Percentiles rank a stretch among this genome's conserved stretches.
phyloP scores from a whole-genome alignment of 208 protist species.

The Leishmania tarentolae region DNA sequence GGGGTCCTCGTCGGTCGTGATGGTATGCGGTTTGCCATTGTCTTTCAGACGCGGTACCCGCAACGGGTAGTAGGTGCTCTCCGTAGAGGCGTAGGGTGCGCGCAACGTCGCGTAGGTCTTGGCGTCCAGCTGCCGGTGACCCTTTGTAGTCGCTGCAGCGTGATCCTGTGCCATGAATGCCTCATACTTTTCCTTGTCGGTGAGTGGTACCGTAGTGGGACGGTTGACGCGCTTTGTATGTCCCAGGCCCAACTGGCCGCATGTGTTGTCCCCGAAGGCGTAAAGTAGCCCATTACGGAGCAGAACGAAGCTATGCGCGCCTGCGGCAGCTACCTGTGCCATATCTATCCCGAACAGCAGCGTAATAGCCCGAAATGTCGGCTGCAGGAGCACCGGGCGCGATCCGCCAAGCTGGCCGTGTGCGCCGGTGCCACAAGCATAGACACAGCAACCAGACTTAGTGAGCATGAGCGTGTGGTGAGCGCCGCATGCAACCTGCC shows the following conservation, averaged over 20 bases:
- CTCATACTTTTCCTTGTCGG: not conserved
- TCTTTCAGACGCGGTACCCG: slow-evolving; percentile 63
- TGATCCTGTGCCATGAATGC: no score
- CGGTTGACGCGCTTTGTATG: slow-evolving; percentile 38
- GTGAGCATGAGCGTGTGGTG: slow-evolving; percentile 79
- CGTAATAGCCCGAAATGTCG: slow-evolving; percentile 67
- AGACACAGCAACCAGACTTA: slow-evolving; percentile 40
- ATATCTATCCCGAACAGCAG: slow-evolving; percentile 81
- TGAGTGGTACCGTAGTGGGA: slow-evolving; percentile 22
- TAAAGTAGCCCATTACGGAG: slow-evolving; percentile 73
- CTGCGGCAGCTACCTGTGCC: slow-evolving; percentile 54
- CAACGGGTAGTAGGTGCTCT: slow-evolving; percentile 72
- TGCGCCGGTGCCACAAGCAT: slow-evolving; percentile 73
- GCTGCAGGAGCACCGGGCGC: slow-evolving; percentile 48
- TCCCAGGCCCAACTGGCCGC: slow-evolving; percentile 80
- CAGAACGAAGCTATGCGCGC: slow-evolving; percentile 80
- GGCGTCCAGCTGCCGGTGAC: slow-evolving; percentile 41
- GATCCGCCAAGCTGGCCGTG: slow-evolving; percentile 68
- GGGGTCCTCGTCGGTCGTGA: slow-evolving; percentile 21
- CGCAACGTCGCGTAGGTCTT: slow-evolving; percentile 55
- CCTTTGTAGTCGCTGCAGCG: not conserved
- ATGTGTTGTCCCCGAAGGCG: slow-evolving; percentile 82
- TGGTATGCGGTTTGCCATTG: slow-evolving; percentile 34
- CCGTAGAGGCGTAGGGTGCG: slow-evolving; percentile 62
- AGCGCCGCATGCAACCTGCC: slow-evolving; percentile 63